Evolutionary conservation across 371 early-diverging fungal genomes (phyloP), one percentile per base, ranked within the genome.

Genomic region (Lichtheimia ramosa): DNA sequence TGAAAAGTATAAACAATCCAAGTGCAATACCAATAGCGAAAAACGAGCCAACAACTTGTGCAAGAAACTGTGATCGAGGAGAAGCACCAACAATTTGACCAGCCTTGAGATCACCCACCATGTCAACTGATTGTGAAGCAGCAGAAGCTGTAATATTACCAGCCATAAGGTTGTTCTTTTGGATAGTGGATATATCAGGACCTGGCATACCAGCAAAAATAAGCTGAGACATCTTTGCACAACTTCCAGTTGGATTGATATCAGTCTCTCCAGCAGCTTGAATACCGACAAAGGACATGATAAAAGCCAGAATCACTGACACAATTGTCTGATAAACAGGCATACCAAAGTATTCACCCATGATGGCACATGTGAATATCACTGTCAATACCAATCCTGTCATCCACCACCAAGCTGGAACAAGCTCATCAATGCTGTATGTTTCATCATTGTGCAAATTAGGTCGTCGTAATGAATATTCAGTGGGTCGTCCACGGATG

Each of bases 261-360:
- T 86, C 87, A 2, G 87, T 88, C 52, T 83, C 85, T 64, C 85
- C 89, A 28, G 84, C 61, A 28, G 88, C 83, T 73, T 88, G 89
- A 41, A 86, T 69, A 62, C 87, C 90, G 41, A 90, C 83, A 62
- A 89, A 89, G 21, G 90, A 79, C 27, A 91, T 66, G 53, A 88
- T 52, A 62, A 91, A 89, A 28, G 80, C 89, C n/a, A 89, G 66
- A 28, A 88, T 58, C 40, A 89, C 70, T 41, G 89, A 79, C 25
- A 89, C 42, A 40, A 89, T 78, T 21, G 73, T 71, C 54, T 78
- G 77, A 34, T 83, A 81, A 1, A 83, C 80, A 2, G 77, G 78
- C 69, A 85, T 82, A 18, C 82, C 77, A 66, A 88, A 85, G 59
- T 77, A 79, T 39, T 75, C 65, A 40, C 81, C 80, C 77, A 82